These are phyloP conservation scores for Bonia amplexicaulis DNA, from an alignment of 176 grass and related monocot species.

Conservation along the genomic window DNA sequence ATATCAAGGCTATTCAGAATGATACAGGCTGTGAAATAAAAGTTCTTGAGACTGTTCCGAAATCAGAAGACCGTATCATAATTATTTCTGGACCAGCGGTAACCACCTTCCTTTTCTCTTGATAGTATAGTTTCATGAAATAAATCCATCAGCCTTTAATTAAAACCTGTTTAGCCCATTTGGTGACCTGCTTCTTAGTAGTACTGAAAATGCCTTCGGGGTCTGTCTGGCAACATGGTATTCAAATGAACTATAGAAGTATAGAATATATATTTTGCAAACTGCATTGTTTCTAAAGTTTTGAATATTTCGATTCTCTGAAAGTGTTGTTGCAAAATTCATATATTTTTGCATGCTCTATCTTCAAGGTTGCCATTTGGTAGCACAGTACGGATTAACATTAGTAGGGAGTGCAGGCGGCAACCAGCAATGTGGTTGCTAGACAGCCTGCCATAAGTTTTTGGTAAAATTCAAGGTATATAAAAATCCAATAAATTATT, in stretches of 20 bases:
- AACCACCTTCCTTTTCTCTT: conserved; percentile 32
- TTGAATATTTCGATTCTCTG: conserved; percentile 8
- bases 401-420: neutral
- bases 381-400: neutral
- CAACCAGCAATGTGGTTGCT: conserved; percentile 2
- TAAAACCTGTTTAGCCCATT: conserved; percentile 1
- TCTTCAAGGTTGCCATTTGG: conserved; percentile 4
- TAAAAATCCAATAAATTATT: neutral
- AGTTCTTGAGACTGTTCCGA: conserved; percentile 67
- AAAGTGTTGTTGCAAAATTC: neutral
- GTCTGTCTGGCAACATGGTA: neutral
- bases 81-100: conserved; percentile 80
- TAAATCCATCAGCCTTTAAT: conserved; percentile 13
- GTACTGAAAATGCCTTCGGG: neutral
- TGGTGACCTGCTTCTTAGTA: neutral
- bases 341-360: neutral
- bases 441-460: neutral
- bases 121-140: conserved; percentile 4
- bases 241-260: neutral
- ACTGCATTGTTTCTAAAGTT: neutral
- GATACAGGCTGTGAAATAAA: conserved; percentile 96
- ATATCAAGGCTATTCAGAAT: conserved; percentile 73
- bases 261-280: neutral
- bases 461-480: neutral
- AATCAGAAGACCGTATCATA: conserved; percentile 65